Evolutionary conservation across 257 asterid genomes (phyloP), one percentile per base, ranked within the genome.

Genomic region (Gentiana macrophylla): DNA sequence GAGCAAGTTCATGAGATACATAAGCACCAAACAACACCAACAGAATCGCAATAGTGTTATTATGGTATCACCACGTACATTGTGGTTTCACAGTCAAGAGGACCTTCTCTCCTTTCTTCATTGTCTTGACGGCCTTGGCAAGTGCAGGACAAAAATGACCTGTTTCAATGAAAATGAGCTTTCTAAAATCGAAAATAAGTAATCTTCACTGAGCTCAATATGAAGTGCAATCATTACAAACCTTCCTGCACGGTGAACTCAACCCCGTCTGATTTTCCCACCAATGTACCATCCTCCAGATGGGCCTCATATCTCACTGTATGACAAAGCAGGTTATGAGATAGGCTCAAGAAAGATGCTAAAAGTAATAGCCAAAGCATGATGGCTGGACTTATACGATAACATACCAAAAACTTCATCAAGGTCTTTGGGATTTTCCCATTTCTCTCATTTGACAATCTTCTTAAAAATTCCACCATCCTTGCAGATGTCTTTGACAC

Each of bases 401-500:
- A 41, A 33, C 60, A 45, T 53, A 80, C 88, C 88, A 8, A 61
- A 57, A 12, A 81, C 89, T 69, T 81, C 80, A 57, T 81, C 89
- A 37, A 54, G 68, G 55, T 81, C 89, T 69, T 78, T 81, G n/a
- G 89, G 89, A 53, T 78, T 78, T 74, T 78, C 82, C 83, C 80
- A 81, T 50, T 72, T 72, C 46, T 77, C 84, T 51, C 87, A 84
- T 44, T 50, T 57, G 9, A 81, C 64, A 36, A 78, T 65, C 71
- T 81, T 81, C 70, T 81, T 81, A 59, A 68, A 78, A 50, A 81
- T 74, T 15, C 89, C 89, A 61, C 85, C 89, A 64, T 78, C 85
- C 56, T 81, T 78, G 58, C 79, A 81, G 64, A 78, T 78, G 62
- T 81, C 89, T 76, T 81, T 81, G 38, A 81, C 80, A 24, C 89